Evolutionary conservation across 2,329 filamentous ascomycete species (phyloP).

Genomic region (Stachybotrys chlorohalonatus): DNA sequence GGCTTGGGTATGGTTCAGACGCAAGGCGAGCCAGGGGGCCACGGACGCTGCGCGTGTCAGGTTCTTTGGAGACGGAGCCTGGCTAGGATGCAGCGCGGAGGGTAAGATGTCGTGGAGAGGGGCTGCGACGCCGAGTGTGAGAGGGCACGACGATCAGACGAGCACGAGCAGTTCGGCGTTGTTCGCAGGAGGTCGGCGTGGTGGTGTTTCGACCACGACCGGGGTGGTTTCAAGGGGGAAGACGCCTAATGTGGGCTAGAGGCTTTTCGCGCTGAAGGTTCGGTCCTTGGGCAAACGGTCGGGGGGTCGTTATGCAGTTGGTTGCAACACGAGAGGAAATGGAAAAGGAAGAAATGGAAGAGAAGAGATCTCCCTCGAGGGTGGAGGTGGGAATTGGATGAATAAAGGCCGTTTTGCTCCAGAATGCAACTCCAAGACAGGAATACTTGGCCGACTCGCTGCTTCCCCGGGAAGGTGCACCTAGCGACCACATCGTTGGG

Average conservation of each 20-base stretch:
- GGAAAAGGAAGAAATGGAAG: not conserved
- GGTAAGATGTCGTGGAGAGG: slow-evolving; percentile 7
- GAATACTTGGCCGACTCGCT: not conserved
- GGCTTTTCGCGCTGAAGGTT: not conserved
- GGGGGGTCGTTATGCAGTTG: slow-evolving; percentile 3
- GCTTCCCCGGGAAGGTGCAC: no score
- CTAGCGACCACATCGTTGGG: not conserved
- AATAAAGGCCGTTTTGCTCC: not conserved
- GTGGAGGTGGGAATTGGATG: not conserved
- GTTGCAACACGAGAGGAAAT: slow-evolving; percentile 5
- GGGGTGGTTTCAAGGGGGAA: not conserved
- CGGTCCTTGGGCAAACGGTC: not conserved
- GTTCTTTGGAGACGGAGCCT: not conserved
- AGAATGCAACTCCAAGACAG: not conserved
- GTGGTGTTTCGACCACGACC: slow-evolving; percentile 1
- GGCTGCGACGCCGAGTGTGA: slow-evolving; percentile 16
- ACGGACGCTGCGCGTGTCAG: not conserved
- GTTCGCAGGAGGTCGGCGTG: slow-evolving; percentile 8
- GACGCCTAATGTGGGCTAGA: not conserved
- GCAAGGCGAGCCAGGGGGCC: not conserved
- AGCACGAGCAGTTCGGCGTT: slow-evolving; percentile 6
- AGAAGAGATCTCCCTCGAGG: not conserved
- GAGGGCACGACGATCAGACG: slow-evolving; percentile 2
- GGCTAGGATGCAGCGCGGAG: not conserved
- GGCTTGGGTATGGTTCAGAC: not conserved